Percentiles rank a stretch among this genome's conserved stretches.
Conservation (phyloP, 2,329 filamentous ascomycete genomes). For the Stromatinia cepivora region DNA sequence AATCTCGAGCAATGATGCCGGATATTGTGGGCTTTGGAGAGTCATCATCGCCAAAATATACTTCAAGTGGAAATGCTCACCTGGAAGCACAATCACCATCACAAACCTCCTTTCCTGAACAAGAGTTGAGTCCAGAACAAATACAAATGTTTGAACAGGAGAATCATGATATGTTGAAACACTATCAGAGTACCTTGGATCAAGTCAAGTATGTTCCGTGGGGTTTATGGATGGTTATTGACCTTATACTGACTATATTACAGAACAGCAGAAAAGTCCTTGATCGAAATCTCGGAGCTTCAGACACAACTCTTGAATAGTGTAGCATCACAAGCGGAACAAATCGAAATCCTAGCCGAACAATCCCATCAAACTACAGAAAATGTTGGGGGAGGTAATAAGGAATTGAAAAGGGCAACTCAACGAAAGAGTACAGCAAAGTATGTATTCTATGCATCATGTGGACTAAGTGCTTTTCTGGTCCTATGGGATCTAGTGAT, state of each 20-base stretch:
- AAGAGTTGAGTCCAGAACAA: slow-evolving; percentile 74
- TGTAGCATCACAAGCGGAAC: slow-evolving; percentile 79
- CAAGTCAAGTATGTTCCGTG: slow-evolving; percentile 74
- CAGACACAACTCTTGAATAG: slow-evolving; percentile 88
- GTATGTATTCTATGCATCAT: slow-evolving; percentile 78
- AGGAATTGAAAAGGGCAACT: slow-evolving; percentile 81
- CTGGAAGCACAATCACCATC: slow-evolving; percentile 34
- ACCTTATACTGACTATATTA: slow-evolving; percentile 25
- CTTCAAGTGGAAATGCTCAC: slow-evolving; percentile 25
- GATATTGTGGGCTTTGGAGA: slow-evolving; percentile 36
- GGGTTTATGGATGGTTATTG: not conserved
- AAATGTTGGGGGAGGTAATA: slow-evolving; percentile 87
- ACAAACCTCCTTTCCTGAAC: slow-evolving; percentile 29
- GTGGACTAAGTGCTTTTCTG: slow-evolving; percentile 71
- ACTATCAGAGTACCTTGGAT: slow-evolving; percentile 90
- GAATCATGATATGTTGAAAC: slow-evolving; percentile 87
- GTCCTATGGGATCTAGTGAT: slow-evolving; percentile 76
- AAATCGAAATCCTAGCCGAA: slow-evolving; percentile 83
- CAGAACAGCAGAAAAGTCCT: slow-evolving; percentile 84
- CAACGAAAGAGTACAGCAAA: slow-evolving; percentile 71
- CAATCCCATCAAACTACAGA: slow-evolving; percentile 81
- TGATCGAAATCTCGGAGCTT: slow-evolving; percentile 89
- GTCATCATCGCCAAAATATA: slow-evolving; percentile 28
- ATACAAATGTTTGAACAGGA: slow-evolving; percentile 91
- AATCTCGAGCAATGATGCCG: slow-evolving; percentile 49